Evolutionary conservation across 495 filamentous ascomycete species (phyloP).

Genomic region (Penicillium nucicola): DNA sequence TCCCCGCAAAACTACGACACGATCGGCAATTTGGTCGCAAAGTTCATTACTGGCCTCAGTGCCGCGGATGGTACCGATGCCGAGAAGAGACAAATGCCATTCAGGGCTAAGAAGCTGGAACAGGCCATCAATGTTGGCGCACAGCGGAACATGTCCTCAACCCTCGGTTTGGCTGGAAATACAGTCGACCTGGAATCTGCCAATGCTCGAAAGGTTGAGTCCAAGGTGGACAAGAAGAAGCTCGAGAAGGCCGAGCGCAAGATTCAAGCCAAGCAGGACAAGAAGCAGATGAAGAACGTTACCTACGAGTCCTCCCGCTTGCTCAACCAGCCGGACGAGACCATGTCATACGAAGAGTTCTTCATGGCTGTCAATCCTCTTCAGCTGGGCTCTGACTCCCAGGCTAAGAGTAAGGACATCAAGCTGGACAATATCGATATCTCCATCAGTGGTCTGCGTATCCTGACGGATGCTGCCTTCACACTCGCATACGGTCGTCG

Average conservation of each 20-base stretch:
- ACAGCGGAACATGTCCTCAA: conserved; percentile 93
- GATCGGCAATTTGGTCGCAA: conserved; percentile 82
- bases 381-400: conserved; percentile 71
- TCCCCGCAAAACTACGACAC: conserved; percentile 66
- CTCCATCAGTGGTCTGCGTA: conserved; percentile 82
- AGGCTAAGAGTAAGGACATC: conserved; percentile 95
- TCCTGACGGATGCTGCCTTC: conserved; percentile 82
- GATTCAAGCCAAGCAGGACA: conserved; percentile 96
- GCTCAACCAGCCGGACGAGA: conserved; percentile 73
- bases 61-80: conserved; percentile 68
- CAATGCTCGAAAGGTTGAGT: conserved; percentile 89
- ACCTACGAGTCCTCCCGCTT: conserved; percentile 94
- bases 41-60: conserved; percentile 80
- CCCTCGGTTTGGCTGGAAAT: conserved; percentile 78
- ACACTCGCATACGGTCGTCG: conserved; percentile 91
- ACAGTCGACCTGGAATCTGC: conserved; percentile 91
- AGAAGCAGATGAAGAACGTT: conserved; percentile 96
- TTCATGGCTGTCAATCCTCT: conserved; percentile 99
- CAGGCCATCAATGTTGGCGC: conserved; percentile 94
- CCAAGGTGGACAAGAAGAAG: conserved; percentile 97
- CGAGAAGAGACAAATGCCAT: conserved; percentile 63
- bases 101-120: conserved; percentile 80
- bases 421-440: conserved; percentile 96
- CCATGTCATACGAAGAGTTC: conserved; percentile 98
- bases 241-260: conserved; percentile 98